A percentile compares a stretch with the other conserved stretches of the same genome.
Conservation (phyloP, 2,329 filamentous ascomycete species). For the Cercospora citrullina region DNA sequence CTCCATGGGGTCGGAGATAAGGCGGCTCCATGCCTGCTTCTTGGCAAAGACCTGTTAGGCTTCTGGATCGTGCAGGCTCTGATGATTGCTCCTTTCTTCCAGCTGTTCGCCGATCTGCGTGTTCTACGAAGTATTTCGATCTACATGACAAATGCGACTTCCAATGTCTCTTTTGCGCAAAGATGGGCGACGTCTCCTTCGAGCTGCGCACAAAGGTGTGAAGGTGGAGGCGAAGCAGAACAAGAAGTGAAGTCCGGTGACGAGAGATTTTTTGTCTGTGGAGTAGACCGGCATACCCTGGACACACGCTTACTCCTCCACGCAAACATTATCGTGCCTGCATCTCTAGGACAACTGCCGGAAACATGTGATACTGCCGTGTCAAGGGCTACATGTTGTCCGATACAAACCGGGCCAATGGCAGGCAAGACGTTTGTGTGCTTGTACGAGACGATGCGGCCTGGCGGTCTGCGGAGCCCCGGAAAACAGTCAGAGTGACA, state of each 20-base stretch:
- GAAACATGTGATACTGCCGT: background rate
- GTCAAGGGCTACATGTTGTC: background rate
- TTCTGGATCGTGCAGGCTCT: background rate
- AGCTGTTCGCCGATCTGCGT: background rate
- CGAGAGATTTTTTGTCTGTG: background rate
- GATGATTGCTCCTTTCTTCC: background rate
- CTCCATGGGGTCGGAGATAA: background rate
- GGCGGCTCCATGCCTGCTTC: background rate
- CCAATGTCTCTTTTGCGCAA: background rate
- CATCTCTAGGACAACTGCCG: background rate
- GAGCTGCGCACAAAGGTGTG: background rate
- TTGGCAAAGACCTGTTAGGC: background rate
- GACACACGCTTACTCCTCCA: background rate
- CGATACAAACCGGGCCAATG: background rate
- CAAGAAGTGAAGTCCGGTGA: background rate
- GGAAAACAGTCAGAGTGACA: background rate
- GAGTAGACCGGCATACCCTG: background rate
- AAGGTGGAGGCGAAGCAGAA: background rate
- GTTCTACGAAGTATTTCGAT: background rate
- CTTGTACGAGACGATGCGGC: background rate
- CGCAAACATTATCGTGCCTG: background rate
- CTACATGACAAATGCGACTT: background rate
- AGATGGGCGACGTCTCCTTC: background rate
- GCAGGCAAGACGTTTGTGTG: background rate
- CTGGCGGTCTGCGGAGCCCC: background rate